phyloP scores from a whole-genome alignment of 352 stramenopile genomes.

The Phytophthora syringae region DNA sequence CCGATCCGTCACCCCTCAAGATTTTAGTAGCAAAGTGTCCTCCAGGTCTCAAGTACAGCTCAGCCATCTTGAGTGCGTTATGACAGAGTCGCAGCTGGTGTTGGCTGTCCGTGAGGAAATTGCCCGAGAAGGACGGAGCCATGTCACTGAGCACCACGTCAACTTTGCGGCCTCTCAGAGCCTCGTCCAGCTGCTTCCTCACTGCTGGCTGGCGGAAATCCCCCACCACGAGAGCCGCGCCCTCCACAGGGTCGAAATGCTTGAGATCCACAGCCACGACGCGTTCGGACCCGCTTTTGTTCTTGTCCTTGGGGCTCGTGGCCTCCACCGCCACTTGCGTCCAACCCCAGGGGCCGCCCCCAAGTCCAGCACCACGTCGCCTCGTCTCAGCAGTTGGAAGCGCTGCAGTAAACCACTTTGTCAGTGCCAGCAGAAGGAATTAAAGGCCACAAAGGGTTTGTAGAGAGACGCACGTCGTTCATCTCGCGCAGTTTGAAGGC shows the following conservation, averaged over 20 bases:
- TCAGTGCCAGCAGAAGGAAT: no score
- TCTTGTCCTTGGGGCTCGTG: constrained; percentile 31
- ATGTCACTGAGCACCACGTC: constrained; percentile 91
- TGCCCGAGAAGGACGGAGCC: constrained; percentile 85
- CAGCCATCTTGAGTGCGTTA: constrained; percentile 86
- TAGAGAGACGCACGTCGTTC: constrained; percentile 78
- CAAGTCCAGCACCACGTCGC: constrained; percentile 82
- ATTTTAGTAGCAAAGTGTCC: constrained; percentile 87
- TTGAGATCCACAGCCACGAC: constrained; percentile 84
- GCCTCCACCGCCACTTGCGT: constrained; percentile 82
- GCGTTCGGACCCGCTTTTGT: constrained; percentile 11
- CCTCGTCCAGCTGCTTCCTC: constrained; percentile 57
- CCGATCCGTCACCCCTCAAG: constrained; percentile 74
- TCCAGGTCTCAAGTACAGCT: constrained; percentile 79
- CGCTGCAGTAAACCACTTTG: neutral
- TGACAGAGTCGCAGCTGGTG: constrained; percentile 84
- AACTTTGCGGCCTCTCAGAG: constrained; percentile 51
- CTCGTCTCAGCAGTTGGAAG: constrained; percentile 63
- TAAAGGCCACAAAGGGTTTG: no score
- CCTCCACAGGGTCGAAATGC: constrained; percentile 74
- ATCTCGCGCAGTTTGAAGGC: constrained; percentile 88
- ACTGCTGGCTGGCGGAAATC: constrained; percentile 79
- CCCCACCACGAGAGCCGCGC: constrained; percentile 72
- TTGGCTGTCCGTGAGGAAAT: constrained; percentile 78
- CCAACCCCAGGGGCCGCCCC: constrained; percentile 87